Evolutionary conservation across 495 filamentous ascomycete genomes (phyloP).

Genomic region (Daldinia grandis): DNA sequence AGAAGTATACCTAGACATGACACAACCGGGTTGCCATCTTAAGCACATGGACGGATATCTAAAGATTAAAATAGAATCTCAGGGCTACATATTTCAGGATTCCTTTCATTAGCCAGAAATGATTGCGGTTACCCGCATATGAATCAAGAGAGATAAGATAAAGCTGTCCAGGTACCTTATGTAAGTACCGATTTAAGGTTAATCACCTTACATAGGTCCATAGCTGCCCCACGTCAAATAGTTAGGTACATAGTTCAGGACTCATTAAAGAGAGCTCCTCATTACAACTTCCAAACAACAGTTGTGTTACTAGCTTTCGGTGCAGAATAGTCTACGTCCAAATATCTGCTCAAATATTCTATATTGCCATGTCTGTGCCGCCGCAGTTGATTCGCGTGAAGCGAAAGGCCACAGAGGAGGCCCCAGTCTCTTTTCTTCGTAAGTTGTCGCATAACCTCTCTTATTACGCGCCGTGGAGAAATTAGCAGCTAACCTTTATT

Average conservation of each 20-base stretch:
- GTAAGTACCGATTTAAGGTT: not conserved
- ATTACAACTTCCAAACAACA: not conserved
- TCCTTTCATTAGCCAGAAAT: too few species aligned
- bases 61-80: too few species aligned
- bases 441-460: constrained; percentile 33
- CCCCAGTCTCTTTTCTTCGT: constrained; percentile 63
- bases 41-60: too few species aligned
- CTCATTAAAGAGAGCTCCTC: not conserved
- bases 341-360: not conserved
- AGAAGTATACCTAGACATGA: too few species aligned
- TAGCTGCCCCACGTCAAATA: constrained; percentile 12
- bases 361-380: constrained; percentile 56
- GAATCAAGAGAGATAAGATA: not conserved
- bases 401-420: constrained; percentile 62
- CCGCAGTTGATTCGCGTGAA: constrained; percentile 62
- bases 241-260: constrained; percentile 8
- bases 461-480: constrained; percentile 17
- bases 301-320: not conserved
- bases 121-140: too few species aligned
- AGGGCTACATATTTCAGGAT: too few species aligned
- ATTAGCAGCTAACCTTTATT: constrained; percentile 29
- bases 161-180: not conserved
- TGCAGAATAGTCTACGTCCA: not conserved
- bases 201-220: not conserved
- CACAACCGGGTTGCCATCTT: too few species aligned